Percentiles rank a stretch among this genome's conserved stretches.
These are phyloP conservation scores for Dictyostelium capitatum DNA, from an alignment of 78 protist genomes.

Conservation along the genomic window DNA sequence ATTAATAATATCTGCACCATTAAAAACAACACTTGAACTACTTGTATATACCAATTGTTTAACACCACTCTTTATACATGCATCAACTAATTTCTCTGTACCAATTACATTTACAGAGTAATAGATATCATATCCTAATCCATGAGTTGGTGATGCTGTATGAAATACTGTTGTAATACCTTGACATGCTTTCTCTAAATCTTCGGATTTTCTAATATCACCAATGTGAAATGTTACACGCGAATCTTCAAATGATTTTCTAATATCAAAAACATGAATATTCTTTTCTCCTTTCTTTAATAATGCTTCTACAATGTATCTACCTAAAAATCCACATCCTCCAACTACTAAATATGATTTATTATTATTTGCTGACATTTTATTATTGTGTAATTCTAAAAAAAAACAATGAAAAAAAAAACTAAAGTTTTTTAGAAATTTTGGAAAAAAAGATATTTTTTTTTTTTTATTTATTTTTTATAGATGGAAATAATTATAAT, in stretches of 20 bases:
- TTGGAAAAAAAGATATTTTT: no score
- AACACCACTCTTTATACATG: constrained; percentile 20
- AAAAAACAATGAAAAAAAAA: no score
- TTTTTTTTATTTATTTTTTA: no score
- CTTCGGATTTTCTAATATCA: constrained; percentile 65
- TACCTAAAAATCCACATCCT: constrained; percentile 82
- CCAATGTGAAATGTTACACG: constrained; percentile 69
- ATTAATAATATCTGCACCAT: constrained; percentile 58
- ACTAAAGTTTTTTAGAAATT: no score
- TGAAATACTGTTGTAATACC: constrained; percentile 81
- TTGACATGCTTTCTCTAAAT: constrained; percentile 48
- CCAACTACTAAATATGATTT: constrained; percentile 74
- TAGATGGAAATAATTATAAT: no score
- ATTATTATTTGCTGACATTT: background rate
- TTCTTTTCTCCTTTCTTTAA: constrained; percentile 49
- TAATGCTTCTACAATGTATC: constrained; percentile 69
- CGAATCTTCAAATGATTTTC: constrained; percentile 71
- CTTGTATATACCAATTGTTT: constrained; percentile 70
- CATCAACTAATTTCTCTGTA: constrained; percentile 71
- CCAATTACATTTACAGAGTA: constrained; percentile 77
- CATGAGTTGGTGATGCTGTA: constrained; percentile 81
- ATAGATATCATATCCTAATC: constrained; percentile 80
- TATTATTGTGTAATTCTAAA: background rate
- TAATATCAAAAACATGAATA: constrained; percentile 74
- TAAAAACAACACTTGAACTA: constrained; percentile 76